phyloP scores from a whole-genome alignment of 2,329 filamentous ascomycete species.

The Chlorencoelia australis region DNA sequence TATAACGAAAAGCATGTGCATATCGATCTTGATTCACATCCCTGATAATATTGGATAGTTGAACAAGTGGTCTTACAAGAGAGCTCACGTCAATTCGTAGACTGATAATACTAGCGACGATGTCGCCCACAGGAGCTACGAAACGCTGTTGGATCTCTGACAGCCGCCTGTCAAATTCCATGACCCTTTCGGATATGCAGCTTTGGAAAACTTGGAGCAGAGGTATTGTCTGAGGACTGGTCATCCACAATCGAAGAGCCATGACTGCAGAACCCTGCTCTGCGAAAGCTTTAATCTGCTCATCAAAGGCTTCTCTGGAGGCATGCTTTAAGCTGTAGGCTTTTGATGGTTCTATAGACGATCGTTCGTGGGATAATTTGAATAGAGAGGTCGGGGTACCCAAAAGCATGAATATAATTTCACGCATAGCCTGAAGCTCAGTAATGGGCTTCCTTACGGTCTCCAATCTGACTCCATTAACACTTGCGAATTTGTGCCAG shows the following conservation, averaged over 20 bases:
- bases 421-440: slow-evolving; percentile 65
- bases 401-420: slow-evolving; percentile 76
- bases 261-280: slow-evolving; percentile 38
- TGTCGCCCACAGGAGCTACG: slow-evolving; percentile 40
- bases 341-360: slow-evolving; percentile 26
- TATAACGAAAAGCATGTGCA: slow-evolving; percentile 50
- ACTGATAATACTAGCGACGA: slow-evolving; percentile 56
- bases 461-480: slow-evolving; percentile 19
- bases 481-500: slow-evolving; percentile 32
- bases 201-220: slow-evolving; percentile 25
- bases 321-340: slow-evolving; percentile 29
- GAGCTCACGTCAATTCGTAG: slow-evolving; percentile 47
- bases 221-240: slow-evolving; percentile 22
- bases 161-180: slow-evolving; percentile 47
- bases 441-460: slow-evolving; percentile 23
- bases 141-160: slow-evolving; percentile 51
- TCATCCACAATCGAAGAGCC: slow-evolving; percentile 38
- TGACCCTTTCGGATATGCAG: slow-evolving; percentile 34
- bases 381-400: slow-evolving; percentile 71
- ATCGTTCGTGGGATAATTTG: slow-evolving; percentile 28
- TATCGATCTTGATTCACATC: slow-evolving; percentile 36
- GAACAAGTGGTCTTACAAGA: slow-evolving; percentile 43
- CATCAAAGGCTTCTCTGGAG: slow-evolving; percentile 25
- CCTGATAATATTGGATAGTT: slow-evolving; percentile 52
- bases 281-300: slow-evolving; percentile 35